Percentiles rank a stretch among this genome's conserved stretches.
Evolutionary conservation across 371 early-diverging fungal genomes (phyloP).

Genomic region (Smittium culicis): DNA sequence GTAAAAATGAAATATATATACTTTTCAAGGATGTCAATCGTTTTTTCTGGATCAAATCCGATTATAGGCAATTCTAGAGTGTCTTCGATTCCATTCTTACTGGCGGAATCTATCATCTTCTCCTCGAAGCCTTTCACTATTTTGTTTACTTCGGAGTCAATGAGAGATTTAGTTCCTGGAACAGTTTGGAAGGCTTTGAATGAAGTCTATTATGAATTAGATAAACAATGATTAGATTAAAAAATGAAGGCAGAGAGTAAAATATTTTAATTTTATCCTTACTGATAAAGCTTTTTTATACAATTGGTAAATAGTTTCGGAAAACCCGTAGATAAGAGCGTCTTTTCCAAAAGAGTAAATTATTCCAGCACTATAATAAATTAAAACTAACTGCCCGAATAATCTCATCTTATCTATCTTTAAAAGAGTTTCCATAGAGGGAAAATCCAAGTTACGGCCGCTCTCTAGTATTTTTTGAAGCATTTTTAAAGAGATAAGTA

Average conservation of each 20-base stretch:
- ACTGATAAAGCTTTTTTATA: background rate
- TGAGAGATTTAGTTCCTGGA: background rate
- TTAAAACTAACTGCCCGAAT: background rate
- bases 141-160: background rate
- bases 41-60: background rate
- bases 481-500: too few relatives aligned
- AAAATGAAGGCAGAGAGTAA: background rate
- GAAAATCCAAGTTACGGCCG: background rate
- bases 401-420: background rate
- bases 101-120: background rate
- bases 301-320: background rate
- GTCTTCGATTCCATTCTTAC: background rate
- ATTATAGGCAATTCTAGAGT: background rate
- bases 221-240: background rate
- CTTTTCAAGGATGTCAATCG: background rate
- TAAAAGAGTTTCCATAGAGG: background rate
- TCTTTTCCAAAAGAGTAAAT: background rate
- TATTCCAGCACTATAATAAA: background rate
- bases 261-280: too few relatives aligned
- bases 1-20: too few relatives aligned
- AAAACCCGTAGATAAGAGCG: constrained; percentile 1
- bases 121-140: background rate
- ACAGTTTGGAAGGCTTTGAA: background rate
- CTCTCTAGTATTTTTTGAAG: background rate
- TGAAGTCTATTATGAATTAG: background rate